Evolutionary conservation across 495 filamentous ascomycete species (phyloP), one percentile per base, ranked within the genome.

Genomic region (Penicillium pulvis): DNA sequence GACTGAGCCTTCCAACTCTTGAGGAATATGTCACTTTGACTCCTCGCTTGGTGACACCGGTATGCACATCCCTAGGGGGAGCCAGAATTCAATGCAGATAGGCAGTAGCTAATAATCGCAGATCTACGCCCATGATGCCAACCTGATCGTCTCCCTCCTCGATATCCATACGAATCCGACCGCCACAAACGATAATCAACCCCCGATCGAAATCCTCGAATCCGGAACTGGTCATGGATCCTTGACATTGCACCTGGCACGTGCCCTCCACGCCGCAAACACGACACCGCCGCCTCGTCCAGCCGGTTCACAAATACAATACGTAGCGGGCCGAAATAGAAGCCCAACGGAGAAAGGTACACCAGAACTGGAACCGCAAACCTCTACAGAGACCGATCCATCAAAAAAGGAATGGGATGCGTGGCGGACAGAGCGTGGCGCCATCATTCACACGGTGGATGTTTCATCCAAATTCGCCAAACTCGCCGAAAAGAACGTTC

Each of bases 171-270:
- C 82, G 46, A 62, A 75, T 16, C 65, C 76, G 19, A 71, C 79
- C 12, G 61, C 72, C 17, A 62, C 63, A 20, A 68, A 61, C 14
- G 60, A 75, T 23, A 30, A 53, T 8, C 52, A 61, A 43, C 57
- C 61, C 33, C 63, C 54, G 17, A 58, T 91, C 0, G 88, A 92
- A 63, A 88, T 93, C 39, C 84, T 93, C 35, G 90, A 93, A 71
- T 89, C 89, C 39, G 90, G 90, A 7, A 93, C 90, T 1, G 90
- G 90, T 4, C 87, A 91, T 75, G 90, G 89, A 49, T 85, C 86
- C 12, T 71, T 93, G 48, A 93, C 89, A 3, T 74, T 93, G 8
- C 80, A 90, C 59, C 79, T 93, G 14, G 83, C 87, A 20, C 82
- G 87, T n/a, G 88, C 87, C 31, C 83, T 92, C 23, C 87, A 91